Base-by-base conservation (phyloP, 768 basidiomycete species). In the Termitomyces sp. region DNA sequence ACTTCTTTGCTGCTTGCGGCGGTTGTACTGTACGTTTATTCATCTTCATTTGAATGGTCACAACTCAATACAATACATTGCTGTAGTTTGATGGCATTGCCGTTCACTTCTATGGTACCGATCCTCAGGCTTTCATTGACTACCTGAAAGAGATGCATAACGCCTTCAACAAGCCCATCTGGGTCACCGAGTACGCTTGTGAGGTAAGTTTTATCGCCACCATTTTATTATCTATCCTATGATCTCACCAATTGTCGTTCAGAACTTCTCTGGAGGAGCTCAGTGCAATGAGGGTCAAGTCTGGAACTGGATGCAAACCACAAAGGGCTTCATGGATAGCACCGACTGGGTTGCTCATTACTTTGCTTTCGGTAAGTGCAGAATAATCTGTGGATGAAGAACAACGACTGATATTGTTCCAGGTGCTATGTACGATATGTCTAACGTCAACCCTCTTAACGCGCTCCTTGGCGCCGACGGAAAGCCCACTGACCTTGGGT, bases 101-200 rank as follows among this genome's bases (percentile, higher is more conserved):
- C 43, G 49, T 85, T 48, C 94, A 97, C 66, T 85, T 72, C 66
- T 96, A 97, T 66, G 84, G 80, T 48, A 80, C 73, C 13, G 54
- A 70, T 13, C 56, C 77, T 2, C 47, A 72, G 0, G 73, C 73
- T 10, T 77, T 93, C 64, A 76, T 82, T 50, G n/a, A 53, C 12
- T 86, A 84, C 68, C 66, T 86, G 46, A 61, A 62, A 9, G 60
- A 69, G 1, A 78, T 79, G 62, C 70, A 89, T 63, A 56, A 58
- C 38, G 70, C 69, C 2, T 85, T 81, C 62, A 32, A 54, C 15
- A 61, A 64, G 53, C 67, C 69, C 27, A 70, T 91, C 62, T 82
- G 78, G 77, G 66, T 86, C 54, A 88, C 88, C 4, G 91, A 94
- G 64, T 85, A 81, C 61, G 89, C 88, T 56, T 85, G 82, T 72